These are phyloP conservation scores for Penicillium sp. DNA, from an alignment of 2,329 filamentous ascomycete genomes.

Conservation along the genomic window DNA sequence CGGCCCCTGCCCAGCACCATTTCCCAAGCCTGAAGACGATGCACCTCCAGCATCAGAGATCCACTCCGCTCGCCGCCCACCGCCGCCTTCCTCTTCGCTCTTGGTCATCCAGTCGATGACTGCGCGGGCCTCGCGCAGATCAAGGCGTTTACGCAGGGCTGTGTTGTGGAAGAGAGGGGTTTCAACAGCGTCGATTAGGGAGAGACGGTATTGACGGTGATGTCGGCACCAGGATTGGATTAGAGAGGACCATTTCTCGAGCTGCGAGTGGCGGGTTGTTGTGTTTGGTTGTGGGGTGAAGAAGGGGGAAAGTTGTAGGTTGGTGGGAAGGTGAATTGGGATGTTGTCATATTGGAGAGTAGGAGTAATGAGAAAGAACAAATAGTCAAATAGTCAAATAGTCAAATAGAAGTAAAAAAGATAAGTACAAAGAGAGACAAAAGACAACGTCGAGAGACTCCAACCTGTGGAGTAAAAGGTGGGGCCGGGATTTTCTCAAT, in stretches of 20 bases:
- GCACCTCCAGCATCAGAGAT: conserved; percentile 39
- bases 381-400: background rate
- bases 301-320: conserved; percentile 54
- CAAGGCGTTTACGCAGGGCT: conserved; percentile 45
- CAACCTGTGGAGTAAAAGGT: conserved; percentile 7
- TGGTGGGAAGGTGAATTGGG: conserved; percentile 41
- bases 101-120: conserved; percentile 58
- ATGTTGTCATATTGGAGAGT: conserved; percentile 4
- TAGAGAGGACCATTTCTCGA: conserved; percentile 80
- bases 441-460: background rate
- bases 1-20: conserved; percentile 24
- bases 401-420: background rate
- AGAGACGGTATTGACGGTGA: conserved; percentile 72
- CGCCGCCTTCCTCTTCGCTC: conserved; percentile 43
- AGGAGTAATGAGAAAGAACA: background rate
- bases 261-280: conserved; percentile 49
- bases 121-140: conserved; percentile 51
- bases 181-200: conserved; percentile 60
- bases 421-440: background rate
- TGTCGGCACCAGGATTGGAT: conserved; percentile 80
- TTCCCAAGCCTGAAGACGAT: background rate
- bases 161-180: conserved; percentile 58
- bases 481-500: conserved; percentile 13
- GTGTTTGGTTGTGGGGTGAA: conserved; percentile 49
- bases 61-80: conserved; percentile 59